Evolutionary conservation across 768 basidiomycete genomes (phyloP), one percentile per base, ranked within the genome.

Genomic region (Dacryopinax spathularia): DNA sequence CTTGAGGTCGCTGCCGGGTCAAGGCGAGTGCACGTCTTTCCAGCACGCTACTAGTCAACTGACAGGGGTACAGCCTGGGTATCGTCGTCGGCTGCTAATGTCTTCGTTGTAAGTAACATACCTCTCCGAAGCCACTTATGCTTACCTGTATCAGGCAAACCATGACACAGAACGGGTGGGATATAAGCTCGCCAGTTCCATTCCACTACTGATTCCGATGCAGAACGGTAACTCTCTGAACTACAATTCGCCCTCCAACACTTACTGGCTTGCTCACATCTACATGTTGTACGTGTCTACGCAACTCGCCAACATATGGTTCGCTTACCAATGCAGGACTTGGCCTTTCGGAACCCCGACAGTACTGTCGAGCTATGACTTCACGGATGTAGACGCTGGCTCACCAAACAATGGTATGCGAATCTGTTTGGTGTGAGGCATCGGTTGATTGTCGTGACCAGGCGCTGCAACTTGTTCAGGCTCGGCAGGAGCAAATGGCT

Each of bases 91-190:
- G 66, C 69, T 16, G 85, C 85, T 0, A 87, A 87, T 66, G 79
- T 83, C 6, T 87, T 87, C 64, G 84, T 87, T 2, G 65, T 68
- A 39, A 15, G 60, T 33, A n/a, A 10, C 6, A 34, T 34, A 22
- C 20, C 37, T 34, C 25, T 43, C n/a, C 13, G 34, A 16, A 27
- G 18, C 5, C 10, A 18, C 31, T 29, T 3, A 20, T 29, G 25
- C 25, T 27, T 56, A 6, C 18, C 27, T 29, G 13, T 36, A 35
- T 37, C 18, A 64, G 64, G 75, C 81, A 0, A 85, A 87, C 67
- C 86, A 87, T 63, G 86, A 87, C 66, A 87, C 85, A 1, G 86
- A 87, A 70, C 73, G 86, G 36, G 77, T 76, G 63, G 60, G 75
- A 10, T 4, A 56, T 66, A 5, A 25, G 33, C 34, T 5, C n/a